These are phyloP conservation scores for Yamadazyma friedrichii DNA, from an alignment of 1,139 yeast genomes.

Conservation along the genomic window DNA sequence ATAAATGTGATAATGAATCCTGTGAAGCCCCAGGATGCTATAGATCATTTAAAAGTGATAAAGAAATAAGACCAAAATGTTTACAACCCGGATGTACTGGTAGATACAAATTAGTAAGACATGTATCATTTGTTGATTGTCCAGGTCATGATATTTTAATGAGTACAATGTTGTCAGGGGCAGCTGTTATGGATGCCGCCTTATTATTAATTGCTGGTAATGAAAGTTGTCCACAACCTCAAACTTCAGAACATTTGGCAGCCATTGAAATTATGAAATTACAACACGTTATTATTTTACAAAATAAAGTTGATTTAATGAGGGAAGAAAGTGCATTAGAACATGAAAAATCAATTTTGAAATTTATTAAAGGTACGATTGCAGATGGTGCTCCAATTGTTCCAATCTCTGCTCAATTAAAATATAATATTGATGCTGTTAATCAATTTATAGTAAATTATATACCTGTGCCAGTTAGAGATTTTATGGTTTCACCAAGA, in stretches of 20 bases:
- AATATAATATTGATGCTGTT: conserved; percentile 97
- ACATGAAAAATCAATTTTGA: conserved; percentile 88
- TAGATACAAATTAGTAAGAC: conserved; percentile 87
- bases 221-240: conserved; percentile 99
- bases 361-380: conserved; percentile 94
- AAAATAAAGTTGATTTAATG: conserved; percentile 98
- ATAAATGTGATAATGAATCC: conserved; percentile 81
- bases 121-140: conserved; percentile 98
- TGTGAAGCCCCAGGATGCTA: conserved; percentile 97
- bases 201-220: conserved; percentile 94
- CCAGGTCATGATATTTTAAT: conserved; percentile 99
- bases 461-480: conserved; percentile 96
- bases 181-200: conserved; percentile 99
- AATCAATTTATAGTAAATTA: conserved; percentile 93
- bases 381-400: conserved; percentile 99
- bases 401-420: conserved; percentile 98
- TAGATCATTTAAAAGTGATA: conserved; percentile 90
- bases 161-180: conserved; percentile 99
- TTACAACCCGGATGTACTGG: conserved; percentile 80
- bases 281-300: conserved; percentile 93
- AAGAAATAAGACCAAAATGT: conserved; percentile 92
- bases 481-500: conserved; percentile 89
- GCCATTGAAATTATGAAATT: conserved; percentile 99
- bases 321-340: conserved; percentile 95
- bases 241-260: conserved; percentile 98